These are phyloP conservation scores for Ophiostoma novo-ulmi DNA, from an alignment of 2,329 filamentous ascomycete species.

Conservation along the genomic window DNA sequence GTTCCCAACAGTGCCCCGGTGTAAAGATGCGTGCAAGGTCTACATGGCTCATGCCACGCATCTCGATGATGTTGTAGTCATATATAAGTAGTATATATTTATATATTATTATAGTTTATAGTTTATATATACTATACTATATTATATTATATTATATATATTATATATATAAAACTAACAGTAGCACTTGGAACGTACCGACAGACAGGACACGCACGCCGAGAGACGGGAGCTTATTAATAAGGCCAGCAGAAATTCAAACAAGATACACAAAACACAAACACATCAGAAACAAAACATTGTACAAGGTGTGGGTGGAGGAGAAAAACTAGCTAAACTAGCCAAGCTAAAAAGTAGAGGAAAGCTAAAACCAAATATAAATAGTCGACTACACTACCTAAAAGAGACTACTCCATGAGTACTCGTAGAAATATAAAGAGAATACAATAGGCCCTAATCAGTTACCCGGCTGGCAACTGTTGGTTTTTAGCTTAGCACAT, in stretches of 20 bases:
- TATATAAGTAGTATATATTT: too few species aligned
- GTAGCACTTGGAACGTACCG: background rate
- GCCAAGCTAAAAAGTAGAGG: conserved; percentile 6
- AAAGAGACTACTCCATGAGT: background rate
- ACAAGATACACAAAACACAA: background rate
- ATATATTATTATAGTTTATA: too few species aligned
- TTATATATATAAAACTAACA: background rate
- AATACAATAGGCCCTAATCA: background rate
- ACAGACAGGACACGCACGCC: background rate
- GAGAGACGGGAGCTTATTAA: conserved; percentile 2
- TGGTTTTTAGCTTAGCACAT: background rate
- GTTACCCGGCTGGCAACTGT: background rate
- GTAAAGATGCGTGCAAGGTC: too few species aligned
- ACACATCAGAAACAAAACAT: background rate
- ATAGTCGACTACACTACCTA: background rate
- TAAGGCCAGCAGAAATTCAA: background rate
- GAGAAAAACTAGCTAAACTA: conserved; percentile 9
- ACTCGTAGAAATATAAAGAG: background rate
- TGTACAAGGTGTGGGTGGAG: background rate
- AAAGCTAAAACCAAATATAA: background rate
- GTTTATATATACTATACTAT: too few species aligned
- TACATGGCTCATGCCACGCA: background rate
- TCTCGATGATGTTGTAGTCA: background rate
- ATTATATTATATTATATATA: too few species aligned
- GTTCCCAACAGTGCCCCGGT: background rate